Evolutionary conservation across 129 eudicot genomes (phyloP).

Genomic region (Deinandra increscens): DNA sequence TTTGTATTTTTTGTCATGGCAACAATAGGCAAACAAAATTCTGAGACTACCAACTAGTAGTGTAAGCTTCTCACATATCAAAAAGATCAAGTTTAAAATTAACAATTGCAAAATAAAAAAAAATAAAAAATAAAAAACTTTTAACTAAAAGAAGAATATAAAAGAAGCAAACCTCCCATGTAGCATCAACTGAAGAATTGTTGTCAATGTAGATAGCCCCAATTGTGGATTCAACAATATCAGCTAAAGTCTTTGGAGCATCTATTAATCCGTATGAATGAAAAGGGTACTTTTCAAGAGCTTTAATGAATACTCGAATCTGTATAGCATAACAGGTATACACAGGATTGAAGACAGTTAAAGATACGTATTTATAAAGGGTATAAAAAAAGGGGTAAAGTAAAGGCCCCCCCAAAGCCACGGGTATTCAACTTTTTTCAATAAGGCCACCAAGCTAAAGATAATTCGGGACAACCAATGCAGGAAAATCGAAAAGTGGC

Average conservation of each 20-base stretch:
- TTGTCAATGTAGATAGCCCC: constrained; percentile 75
- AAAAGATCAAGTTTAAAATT: constrained; percentile 6
- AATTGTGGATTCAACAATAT: constrained; percentile 75
- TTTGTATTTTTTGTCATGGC: not conserved
- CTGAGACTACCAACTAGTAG: not conserved
- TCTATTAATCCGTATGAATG: constrained; percentile 71
- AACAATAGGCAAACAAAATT: not conserved
- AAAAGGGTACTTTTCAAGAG: constrained; percentile 54
- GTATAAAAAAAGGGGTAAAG: not conserved
- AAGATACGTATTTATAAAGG: not conserved
- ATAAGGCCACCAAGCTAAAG: not conserved
- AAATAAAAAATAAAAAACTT: not conserved
- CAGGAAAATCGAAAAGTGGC: not conserved
- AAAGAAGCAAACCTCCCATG: constrained; percentile 55
- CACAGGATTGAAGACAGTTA: not conserved
- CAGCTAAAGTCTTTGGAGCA: constrained; percentile 77
- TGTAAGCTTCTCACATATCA: not conserved
- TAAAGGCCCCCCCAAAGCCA: not conserved
- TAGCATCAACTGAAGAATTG: constrained; percentile 59
- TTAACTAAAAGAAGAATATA: too few relatives aligned
- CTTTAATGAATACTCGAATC: constrained; percentile 50
- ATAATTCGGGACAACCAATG: not conserved
- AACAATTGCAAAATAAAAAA: not conserved
- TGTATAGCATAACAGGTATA: constrained; percentile 27
- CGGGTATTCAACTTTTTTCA: not conserved